Conservation (phyloP, 306 rosid genomes). For the Senna tora region DNA sequence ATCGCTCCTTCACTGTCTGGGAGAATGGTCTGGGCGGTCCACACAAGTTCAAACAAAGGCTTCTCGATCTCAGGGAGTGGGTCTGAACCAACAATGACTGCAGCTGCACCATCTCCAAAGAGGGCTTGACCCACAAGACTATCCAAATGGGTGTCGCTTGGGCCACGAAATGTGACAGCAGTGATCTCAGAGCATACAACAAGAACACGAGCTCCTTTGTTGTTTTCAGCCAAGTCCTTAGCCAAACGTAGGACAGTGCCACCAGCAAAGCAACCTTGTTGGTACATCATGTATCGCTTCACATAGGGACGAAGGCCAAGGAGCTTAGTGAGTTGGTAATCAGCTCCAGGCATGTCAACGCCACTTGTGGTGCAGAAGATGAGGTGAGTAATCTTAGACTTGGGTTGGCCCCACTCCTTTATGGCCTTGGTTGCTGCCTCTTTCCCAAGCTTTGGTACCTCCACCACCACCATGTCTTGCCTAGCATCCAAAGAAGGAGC, state of each 20-base stretch:
- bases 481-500: conserved; percentile 2
- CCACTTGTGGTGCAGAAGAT: conserved; percentile 15
- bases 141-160: conserved; percentile 8
- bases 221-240: conserved; percentile 15
- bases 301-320: conserved; percentile 11
- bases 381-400: conserved; percentile 16
- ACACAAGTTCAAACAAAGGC: background rate
- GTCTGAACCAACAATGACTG: background rate
- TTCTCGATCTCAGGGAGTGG: background rate
- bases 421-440: conserved; percentile 14
- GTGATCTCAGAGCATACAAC: conserved; percentile 18
- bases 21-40: background rate
- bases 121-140: background rate
- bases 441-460: background rate
- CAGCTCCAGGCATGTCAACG: conserved; percentile 2
- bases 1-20: conserved; percentile 8
- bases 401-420: conserved; percentile 17
- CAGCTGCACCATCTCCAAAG: conserved; percentile 11
- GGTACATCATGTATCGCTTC: conserved; percentile 16
- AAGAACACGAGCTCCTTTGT: conserved; percentile 9
- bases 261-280: conserved; percentile 15
- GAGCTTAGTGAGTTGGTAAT: conserved; percentile 16
- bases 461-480: conserved; percentile 8
- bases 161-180: background rate
- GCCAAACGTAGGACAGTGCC: conserved; percentile 3